phyloP scores from a whole-genome alignment of 208 protist genomes.

The Leishmania aethiopica region DNA sequence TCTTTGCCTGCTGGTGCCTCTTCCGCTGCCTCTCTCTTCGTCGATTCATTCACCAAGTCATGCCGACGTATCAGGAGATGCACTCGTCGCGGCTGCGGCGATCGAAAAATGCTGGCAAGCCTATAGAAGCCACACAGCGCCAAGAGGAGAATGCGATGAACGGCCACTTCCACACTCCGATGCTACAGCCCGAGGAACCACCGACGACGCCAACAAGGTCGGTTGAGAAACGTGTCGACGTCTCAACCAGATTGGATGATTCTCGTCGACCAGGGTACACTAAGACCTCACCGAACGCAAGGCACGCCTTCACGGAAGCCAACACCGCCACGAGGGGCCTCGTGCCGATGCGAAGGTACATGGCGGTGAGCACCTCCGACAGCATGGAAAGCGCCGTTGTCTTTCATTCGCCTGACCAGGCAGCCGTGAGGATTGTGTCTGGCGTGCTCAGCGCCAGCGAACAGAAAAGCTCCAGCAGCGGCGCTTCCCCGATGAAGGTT shows the following conservation, averaged over 20 bases:
- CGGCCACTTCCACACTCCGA: neutral
- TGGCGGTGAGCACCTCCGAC: neutral
- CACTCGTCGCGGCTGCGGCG: neutral
- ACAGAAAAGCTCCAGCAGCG: neutral
- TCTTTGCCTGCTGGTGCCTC: neutral
- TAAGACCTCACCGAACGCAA: neutral
- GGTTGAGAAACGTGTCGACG: neutral
- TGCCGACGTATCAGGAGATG: neutral
- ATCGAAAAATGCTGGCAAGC: neutral
- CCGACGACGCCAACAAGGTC: neutral
- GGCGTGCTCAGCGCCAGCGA: neutral
- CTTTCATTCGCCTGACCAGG: neutral
- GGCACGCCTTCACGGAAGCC: neutral
- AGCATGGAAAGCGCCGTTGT: constrained; percentile 1
- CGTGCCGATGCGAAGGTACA: neutral
- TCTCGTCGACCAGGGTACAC: neutral
- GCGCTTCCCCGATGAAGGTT: neutral
- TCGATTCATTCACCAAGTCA: neutral
- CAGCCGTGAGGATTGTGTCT: neutral
- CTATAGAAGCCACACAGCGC: neutral
- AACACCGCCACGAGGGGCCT: neutral
- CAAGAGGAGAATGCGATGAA: neutral
- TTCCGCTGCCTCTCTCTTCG: neutral
- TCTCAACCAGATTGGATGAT: neutral
- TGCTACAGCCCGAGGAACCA: neutral